Evolutionary conservation across 2,329 filamentous ascomycete genomes (phyloP), one percentile per base, ranked within the genome.

Genomic region (Colletotrichum sp.): DNA sequence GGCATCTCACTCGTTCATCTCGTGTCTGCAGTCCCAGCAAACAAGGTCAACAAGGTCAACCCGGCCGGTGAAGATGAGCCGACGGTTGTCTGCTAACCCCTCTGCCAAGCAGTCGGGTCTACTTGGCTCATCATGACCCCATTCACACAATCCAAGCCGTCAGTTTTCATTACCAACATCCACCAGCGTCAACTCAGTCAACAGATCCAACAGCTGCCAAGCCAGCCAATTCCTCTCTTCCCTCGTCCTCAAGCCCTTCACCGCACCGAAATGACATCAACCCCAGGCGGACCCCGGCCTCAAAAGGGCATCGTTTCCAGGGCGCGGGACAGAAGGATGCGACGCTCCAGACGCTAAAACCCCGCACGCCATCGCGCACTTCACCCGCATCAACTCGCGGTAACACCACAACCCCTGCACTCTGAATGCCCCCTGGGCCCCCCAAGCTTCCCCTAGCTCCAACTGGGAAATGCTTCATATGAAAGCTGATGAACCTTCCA

Each of bases 301-400:
- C 64, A 62, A 69, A 69, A 39, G 3, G 30, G 74, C 34, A 49
- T 60, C 57, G 65, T 63, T 30, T 65, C 70, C 59, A 73, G 74
- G 60, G 32, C 57, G 64, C 65, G 74, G 69, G 49, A 65, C 28
- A 55, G 64, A 60, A 74, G 70, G 70, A 76, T 76, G 65, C 74
- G 70, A 73, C 73, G 73, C 57, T 69, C 49, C 59, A 15, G 55
- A 65, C 65, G 74, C 74, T 69, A 69, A 76, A 76, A 74, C 74
- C 74, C 74, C 70, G 74, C 74, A 74, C 59, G 59, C 65, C 59
- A 68, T 49, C 64, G 44, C 26, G 13, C 57, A 63, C 30, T 57
- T 74, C 67, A 49, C 72, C 57, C 59, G 30, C 59, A 60, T 64
- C 32, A 70, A 64, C 32, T 18, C 24, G 8, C 44, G 44, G 44